Conservation (phyloP, 495 filamentous ascomycete species). For the Staphylotrichum longicolle region DNA sequence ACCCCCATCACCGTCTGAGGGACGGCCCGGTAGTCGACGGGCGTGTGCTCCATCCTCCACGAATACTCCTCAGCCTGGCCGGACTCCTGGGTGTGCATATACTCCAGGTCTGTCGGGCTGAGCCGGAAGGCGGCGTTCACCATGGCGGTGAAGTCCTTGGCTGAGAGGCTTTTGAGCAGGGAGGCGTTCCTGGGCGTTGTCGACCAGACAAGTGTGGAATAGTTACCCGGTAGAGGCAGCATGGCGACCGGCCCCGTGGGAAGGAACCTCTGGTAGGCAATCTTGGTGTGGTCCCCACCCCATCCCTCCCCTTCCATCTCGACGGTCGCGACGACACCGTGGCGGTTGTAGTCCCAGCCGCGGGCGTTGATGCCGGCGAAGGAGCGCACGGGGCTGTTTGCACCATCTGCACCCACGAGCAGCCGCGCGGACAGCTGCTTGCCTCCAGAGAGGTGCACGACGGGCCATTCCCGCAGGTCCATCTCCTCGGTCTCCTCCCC, state of each 20-base stretch:
- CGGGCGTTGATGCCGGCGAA: slow-evolving; percentile 82
- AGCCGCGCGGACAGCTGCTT: slow-evolving; percentile 72
- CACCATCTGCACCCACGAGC: slow-evolving; percentile 89
- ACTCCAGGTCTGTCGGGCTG: slow-evolving; percentile 70
- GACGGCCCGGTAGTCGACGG: slow-evolving; percentile 46
- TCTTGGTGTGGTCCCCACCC: slow-evolving; percentile 57
- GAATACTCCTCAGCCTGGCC: slow-evolving; percentile 70
- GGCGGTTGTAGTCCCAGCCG: slow-evolving; percentile 91
- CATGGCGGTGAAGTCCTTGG: slow-evolving; percentile 74
- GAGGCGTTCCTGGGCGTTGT: slow-evolving; percentile 76
- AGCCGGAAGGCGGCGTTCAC: slow-evolving; percentile 94
- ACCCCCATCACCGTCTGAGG: slow-evolving; percentile 58
- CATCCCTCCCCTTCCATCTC: slow-evolving; percentile 59
- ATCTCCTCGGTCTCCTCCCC: slow-evolving; percentile 66
- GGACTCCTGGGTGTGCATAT: slow-evolving; percentile 63
- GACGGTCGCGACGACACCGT: slow-evolving; percentile 89
- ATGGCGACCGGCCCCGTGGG: slow-evolving; percentile 89
- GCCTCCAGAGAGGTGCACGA: slow-evolving; percentile 64
- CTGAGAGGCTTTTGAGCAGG: slow-evolving; percentile 69
- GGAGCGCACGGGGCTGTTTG: slow-evolving; percentile 86
- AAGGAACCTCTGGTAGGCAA: slow-evolving; percentile 93
- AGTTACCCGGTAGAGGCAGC: slow-evolving; percentile 79
- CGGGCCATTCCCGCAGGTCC: slow-evolving; percentile 82
- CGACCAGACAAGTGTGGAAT: slow-evolving; percentile 88
- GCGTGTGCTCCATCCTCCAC: slow-evolving; percentile 76